Conservation (phyloP, 495 filamentous ascomycete species). For the Hyaloscypha variabilis region DNA sequence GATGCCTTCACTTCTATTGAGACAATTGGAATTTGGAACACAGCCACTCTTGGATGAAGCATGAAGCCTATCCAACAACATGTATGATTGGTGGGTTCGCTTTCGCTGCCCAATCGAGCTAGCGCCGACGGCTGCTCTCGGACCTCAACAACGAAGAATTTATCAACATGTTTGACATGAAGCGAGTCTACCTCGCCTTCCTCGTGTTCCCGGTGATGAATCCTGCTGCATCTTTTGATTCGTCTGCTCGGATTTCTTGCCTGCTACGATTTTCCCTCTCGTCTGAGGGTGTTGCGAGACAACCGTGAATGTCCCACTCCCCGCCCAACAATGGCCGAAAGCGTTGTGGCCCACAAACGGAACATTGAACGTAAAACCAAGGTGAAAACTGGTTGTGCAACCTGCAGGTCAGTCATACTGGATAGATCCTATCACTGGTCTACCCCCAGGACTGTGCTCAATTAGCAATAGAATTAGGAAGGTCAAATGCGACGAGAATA, state of each 20-base stretch:
- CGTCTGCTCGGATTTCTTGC: slow-evolving; percentile 37
- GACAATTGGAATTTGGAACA: slow-evolving; percentile 19
- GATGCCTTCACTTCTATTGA: slow-evolving; percentile 26
- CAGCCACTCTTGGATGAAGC: slow-evolving; percentile 12
- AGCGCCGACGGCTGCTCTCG: slow-evolving; percentile 29
- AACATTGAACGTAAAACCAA: slow-evolving; percentile 35
- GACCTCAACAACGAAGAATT: slow-evolving; percentile 23
- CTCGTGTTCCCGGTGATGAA: slow-evolving; percentile 31
- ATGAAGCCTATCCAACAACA: slow-evolving; percentile 22
- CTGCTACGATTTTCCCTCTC: slow-evolving; percentile 29
- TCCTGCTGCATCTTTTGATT: slow-evolving; percentile 34
- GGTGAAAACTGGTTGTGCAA: slow-evolving; percentile 42
- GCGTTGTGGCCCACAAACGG: slow-evolving; percentile 34
- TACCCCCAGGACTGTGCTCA: slow-evolving; percentile 29
- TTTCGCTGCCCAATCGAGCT: slow-evolving; percentile 37
- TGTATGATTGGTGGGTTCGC: slow-evolving; percentile 39
- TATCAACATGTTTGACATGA: too few species aligned
- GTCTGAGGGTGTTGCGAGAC: slow-evolving; percentile 26
- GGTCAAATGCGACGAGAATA: slow-evolving; percentile 38
- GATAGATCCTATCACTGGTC: slow-evolving; percentile 24
- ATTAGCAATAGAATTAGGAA: slow-evolving; percentile 34
- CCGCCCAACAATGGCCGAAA: slow-evolving; percentile 36
- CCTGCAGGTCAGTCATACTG: slow-evolving; percentile 38
- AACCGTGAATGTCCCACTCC: slow-evolving; percentile 28
- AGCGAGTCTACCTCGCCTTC: slow-evolving; percentile 32